Evolutionary conservation across 345 rosid genomes (phyloP).

Genomic region (Brassica napus): DNA sequence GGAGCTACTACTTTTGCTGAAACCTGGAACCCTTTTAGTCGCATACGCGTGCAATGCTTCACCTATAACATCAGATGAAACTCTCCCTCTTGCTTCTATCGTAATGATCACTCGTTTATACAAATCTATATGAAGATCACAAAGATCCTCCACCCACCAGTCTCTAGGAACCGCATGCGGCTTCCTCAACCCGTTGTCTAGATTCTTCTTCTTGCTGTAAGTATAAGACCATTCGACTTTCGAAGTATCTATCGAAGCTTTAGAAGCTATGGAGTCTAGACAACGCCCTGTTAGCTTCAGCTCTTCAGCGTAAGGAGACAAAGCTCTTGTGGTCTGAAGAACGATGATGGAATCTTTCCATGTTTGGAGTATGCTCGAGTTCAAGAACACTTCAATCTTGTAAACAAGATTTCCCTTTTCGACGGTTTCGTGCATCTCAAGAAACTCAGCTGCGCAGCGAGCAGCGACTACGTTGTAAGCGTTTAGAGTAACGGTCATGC

Average conservation of each 20-base stretch:
- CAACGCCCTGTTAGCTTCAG: conserved; percentile 63
- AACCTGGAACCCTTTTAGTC: conserved; percentile 61
- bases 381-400: conserved; percentile 76
- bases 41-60: conserved; percentile 67
- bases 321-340: conserved; percentile 61
- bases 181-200: conserved; percentile 58
- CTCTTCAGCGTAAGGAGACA: conserved; percentile 61
- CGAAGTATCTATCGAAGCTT: conserved; percentile 59
- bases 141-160: conserved; percentile 90
- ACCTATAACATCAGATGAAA: conserved; percentile 56
- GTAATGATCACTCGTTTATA: conserved; percentile 56
- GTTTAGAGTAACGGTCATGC: conserved; percentile 85
- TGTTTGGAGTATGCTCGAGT: conserved; percentile 65
- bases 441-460: conserved; percentile 84
- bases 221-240: conserved; percentile 82
- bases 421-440: conserved; percentile 64
- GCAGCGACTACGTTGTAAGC: conserved; percentile 89
- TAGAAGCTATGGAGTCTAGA: conserved; percentile 65
- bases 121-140: conserved; percentile 66
- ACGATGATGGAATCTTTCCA: conserved; percentile 83
- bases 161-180: conserved; percentile 64
- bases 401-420: conserved; percentile 74
- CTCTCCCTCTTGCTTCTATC: conserved; percentile 50
- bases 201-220: conserved; percentile 62
- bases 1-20: conserved; percentile 49